Evolutionary conservation across 352 stramenopile genomes (phyloP).

Genomic region (Phytophthora nicotianae): DNA sequence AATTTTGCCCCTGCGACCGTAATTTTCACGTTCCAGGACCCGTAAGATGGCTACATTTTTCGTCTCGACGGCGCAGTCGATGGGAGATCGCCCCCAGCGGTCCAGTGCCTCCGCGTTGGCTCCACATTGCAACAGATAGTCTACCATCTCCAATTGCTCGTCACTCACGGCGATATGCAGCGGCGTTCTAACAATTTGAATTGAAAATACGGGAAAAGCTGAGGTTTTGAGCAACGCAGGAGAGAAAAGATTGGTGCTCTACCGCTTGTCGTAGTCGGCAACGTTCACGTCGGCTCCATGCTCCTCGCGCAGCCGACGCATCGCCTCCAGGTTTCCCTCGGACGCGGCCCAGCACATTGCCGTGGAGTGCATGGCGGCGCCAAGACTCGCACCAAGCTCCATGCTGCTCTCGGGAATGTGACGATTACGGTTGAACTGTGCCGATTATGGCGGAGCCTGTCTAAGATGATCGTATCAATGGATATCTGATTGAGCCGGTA

Average conservation of each 20-base stretch:
- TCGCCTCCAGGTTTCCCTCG: slow-evolving; percentile 62
- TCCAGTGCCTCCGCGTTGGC: slow-evolving; percentile 60
- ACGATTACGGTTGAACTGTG: neutral
- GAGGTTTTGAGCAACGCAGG: neutral
- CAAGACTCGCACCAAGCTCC: slow-evolving; percentile 3
- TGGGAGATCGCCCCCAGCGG: slow-evolving; percentile 69
- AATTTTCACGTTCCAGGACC: slow-evolving; percentile 50
- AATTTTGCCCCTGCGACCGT: slow-evolving; percentile 25
- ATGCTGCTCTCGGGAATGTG: slow-evolving; percentile 13
- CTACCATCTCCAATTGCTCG: slow-evolving; percentile 55
- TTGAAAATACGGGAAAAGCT: neutral
- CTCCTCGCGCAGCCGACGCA: slow-evolving; percentile 60
- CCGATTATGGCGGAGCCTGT: neutral
- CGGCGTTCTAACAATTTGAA: slow-evolving; percentile 56
- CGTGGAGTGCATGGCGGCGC: slow-evolving; percentile 48
- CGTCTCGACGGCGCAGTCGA: slow-evolving; percentile 70
- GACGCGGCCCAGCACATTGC: slow-evolving; percentile 82
- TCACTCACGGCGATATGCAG: slow-evolving; percentile 82
- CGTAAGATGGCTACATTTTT: slow-evolving; percentile 53
- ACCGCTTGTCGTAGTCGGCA: slow-evolving; percentile 83
- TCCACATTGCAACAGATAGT: slow-evolving; percentile 66
- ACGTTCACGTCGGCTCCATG: slow-evolving; percentile 75
- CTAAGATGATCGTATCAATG: neutral
- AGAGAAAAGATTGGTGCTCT: slow-evolving; percentile 1
- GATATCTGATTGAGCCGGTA: neutral